Conservation (phyloP, 176 grass and related monocot genomes). For the Triticum turgidum region DNA sequence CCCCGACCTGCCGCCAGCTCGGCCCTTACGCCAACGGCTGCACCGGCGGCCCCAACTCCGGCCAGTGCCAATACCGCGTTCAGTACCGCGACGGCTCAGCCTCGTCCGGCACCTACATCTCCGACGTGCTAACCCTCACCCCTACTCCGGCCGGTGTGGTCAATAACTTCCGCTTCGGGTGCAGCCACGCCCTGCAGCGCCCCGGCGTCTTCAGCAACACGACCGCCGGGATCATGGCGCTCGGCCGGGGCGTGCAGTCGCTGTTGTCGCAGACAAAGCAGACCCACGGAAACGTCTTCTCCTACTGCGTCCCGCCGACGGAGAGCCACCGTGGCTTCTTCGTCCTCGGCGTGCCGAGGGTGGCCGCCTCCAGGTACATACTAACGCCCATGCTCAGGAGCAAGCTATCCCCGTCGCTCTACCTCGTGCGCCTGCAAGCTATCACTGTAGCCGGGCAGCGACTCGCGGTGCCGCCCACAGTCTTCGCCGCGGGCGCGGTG, state of each 20-base stretch:
- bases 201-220: background rate
- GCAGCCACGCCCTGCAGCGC: conserved; percentile 1
- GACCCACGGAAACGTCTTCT: background rate
- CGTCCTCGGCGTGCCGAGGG: background rate
- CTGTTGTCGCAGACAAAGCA: background rate
- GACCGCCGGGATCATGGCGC: background rate
- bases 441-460: too few relatives aligned
- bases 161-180: background rate
- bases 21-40: conserved; percentile 1
- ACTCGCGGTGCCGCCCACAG: too few relatives aligned
- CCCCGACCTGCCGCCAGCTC: background rate
- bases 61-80: conserved; percentile 33
- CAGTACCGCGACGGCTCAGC: background rate
- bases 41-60: background rate
- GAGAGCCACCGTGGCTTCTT: background rate
- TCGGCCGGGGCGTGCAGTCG: background rate
- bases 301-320: conserved; percentile 13
- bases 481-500: too few relatives aligned
- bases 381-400: too few relatives aligned
- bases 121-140: background rate
- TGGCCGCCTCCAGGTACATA: too few relatives aligned
- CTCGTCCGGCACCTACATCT: background rate
- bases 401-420: too few relatives aligned
- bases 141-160: background rate
- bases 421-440: too few relatives aligned